These are phyloP conservation scores for Malus orientalis DNA, from an alignment of 306 rosid species.

Conservation along the genomic window DNA sequence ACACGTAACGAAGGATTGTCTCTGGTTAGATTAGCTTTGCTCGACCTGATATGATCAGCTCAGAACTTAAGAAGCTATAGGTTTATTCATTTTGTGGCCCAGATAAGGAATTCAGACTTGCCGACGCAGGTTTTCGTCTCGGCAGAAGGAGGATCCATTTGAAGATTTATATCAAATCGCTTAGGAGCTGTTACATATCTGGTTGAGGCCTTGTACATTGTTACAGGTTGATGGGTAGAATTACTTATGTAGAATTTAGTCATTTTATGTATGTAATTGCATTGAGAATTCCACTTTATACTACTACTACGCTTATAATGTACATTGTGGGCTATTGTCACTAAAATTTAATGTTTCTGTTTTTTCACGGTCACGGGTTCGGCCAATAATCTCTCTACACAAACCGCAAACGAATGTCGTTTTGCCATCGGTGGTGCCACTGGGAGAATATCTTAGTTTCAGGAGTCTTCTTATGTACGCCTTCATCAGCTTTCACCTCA, in stretches of 20 bases:
- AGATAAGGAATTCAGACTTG: conserved; percentile 20
- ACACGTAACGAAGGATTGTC: neutral
- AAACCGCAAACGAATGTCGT: neutral
- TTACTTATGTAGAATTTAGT: conserved; percentile 43
- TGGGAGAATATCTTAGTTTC: no score
- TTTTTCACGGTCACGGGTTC: neutral
- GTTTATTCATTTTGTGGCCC: conserved; percentile 13
- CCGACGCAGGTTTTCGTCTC: conserved; percentile 10
- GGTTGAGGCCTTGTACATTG: conserved; percentile 55
- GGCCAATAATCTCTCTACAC: neutral
- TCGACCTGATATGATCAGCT: conserved; percentile 9
- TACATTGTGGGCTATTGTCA: conserved; percentile 14
- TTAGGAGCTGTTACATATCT: conserved; percentile 29
- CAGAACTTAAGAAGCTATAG: conserved; percentile 13
- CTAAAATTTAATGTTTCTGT: neutral
- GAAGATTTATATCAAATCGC: conserved; percentile 20
- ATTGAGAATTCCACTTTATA: conserved; percentile 23
- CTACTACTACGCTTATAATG: conserved; percentile 27
- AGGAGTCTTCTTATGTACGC: no score
- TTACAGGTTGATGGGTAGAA: conserved; percentile 37
- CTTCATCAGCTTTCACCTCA: neutral
- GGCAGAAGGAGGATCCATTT: conserved; percentile 13
- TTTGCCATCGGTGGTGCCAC: no score
- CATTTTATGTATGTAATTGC: conserved; percentile 28
- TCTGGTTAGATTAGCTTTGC: conserved; percentile 21